A percentile compares a stretch with the other conserved stretches of the same genome.
These are phyloP conservation scores for Fusarium keratoplasticum DNA, from an alignment of 2,329 filamentous ascomycete genomes.

Conservation along the genomic window DNA sequence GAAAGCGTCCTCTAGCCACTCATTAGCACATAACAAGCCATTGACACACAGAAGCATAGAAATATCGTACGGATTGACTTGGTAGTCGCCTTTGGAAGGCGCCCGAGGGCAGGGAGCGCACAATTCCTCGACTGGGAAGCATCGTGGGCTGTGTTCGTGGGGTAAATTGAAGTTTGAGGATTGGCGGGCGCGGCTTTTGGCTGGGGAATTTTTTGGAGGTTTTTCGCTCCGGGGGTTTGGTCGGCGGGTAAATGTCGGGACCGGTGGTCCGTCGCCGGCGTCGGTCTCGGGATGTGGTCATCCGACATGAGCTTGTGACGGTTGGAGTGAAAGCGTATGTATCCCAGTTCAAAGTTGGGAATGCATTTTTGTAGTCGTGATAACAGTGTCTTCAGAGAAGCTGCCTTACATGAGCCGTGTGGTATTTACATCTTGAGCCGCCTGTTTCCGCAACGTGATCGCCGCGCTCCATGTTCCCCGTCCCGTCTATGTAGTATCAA, in stretches of 20 bases:
- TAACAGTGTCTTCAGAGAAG: neutral
- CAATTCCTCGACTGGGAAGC: conserved; percentile 60
- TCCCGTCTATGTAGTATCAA: conserved; percentile 40
- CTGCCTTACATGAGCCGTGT: conserved; percentile 8
- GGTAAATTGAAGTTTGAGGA: conserved; percentile 27
- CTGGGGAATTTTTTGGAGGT: conserved; percentile 45
- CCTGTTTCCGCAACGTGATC: conserved; percentile 17
- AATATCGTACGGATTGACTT: conserved; percentile 45
- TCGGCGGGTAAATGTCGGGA: conserved; percentile 52
- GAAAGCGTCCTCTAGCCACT: conserved; percentile 44
- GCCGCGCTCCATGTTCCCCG: conserved; percentile 23
- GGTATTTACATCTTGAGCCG: conserved; percentile 39
- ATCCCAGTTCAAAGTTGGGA: neutral
- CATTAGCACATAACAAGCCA: conserved; percentile 11
- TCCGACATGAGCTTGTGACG: conserved; percentile 18
- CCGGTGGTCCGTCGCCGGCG: conserved; percentile 21
- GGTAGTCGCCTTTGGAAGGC: conserved; percentile 47
- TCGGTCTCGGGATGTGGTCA: conserved; percentile 25
- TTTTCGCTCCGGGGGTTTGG: conserved; percentile 14
- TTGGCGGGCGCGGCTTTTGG: conserved; percentile 13
- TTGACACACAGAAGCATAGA: neutral
- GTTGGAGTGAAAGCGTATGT: neutral
- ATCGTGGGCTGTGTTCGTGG: conserved; percentile 49
- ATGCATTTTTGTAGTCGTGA: neutral
- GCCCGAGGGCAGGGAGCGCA: conserved; percentile 52